Percentiles rank a stretch among this genome's conserved stretches.
These are phyloP conservation scores for Termitomyces sp. DNA, from an alignment of 768 basidiomycete species.

Conservation along the genomic window DNA sequence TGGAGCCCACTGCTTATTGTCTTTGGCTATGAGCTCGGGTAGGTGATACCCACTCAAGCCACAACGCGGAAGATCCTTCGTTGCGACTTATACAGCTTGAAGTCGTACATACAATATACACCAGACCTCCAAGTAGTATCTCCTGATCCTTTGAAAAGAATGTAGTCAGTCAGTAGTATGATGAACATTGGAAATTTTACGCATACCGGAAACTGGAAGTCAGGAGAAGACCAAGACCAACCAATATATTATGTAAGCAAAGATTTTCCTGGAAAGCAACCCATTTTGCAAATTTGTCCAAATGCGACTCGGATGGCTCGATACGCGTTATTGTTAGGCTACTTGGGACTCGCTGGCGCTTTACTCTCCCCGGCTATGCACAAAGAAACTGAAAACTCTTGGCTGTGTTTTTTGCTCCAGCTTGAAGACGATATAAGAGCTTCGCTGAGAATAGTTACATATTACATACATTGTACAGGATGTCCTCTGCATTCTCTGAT, in stretches of 20 bases:
- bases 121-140: background rate
- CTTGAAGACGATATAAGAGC: background rate
- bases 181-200: background rate
- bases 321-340: no score
- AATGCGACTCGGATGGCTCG: no score
- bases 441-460: background rate
- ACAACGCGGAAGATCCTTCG: background rate
- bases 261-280: no score
- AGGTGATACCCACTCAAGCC: background rate
- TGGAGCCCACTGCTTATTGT: background rate
- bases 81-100: background rate
- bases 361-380: no score
- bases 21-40: background rate
- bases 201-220: background rate
- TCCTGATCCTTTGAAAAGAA: background rate
- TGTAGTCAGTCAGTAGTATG: background rate
- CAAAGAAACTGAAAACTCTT: no score
- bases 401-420: background rate
- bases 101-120: background rate
- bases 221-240: no score
- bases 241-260: no score
- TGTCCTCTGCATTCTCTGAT: background rate
- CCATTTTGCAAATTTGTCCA: no score
- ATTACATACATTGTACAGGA: background rate
- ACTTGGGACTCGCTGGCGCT: no score